These are phyloP conservation scores for Aurantiochytrium sp. DNA, from an alignment of 108 stramenopile genomes.

Conservation along the genomic window DNA sequence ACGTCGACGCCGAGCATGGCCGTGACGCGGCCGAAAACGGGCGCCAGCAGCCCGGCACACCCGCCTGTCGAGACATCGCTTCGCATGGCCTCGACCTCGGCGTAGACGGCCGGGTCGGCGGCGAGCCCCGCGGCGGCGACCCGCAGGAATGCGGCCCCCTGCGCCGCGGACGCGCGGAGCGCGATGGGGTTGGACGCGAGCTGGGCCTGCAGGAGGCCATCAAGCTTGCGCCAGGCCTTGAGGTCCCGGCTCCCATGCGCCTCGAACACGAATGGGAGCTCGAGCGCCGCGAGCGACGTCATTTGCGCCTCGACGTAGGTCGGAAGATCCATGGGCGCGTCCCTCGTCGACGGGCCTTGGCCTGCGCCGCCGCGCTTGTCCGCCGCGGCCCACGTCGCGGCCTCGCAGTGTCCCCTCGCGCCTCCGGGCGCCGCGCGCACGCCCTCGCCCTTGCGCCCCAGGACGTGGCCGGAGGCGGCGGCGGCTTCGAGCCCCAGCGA, in stretches of 20 bases:
- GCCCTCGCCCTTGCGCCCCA: background rate
- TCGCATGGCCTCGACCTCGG: background rate
- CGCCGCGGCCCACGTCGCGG: background rate
- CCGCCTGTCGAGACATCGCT: background rate
- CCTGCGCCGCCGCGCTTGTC: background rate
- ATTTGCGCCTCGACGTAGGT: background rate
- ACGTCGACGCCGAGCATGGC: background rate
- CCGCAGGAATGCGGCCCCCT: background rate
- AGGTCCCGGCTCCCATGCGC: background rate
- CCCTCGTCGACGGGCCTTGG: background rate
- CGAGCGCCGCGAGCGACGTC: background rate
- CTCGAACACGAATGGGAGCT: background rate
- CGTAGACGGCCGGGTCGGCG: background rate
- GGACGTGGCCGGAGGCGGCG: background rate
- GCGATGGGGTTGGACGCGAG: background rate
- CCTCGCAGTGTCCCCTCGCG: background rate
- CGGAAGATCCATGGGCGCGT: background rate
- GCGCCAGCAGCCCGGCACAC: background rate
- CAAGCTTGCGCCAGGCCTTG: background rate
- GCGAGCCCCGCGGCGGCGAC: background rate
- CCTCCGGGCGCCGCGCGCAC: background rate
- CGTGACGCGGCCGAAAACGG: background rate
- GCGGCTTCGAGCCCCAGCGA: slow-evolving; percentile 25
- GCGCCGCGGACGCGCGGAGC: background rate
- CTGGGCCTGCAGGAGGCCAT: background rate